Conservation (phyloP, 257 asterid genomes). For the Lavandula angustifolia region DNA sequence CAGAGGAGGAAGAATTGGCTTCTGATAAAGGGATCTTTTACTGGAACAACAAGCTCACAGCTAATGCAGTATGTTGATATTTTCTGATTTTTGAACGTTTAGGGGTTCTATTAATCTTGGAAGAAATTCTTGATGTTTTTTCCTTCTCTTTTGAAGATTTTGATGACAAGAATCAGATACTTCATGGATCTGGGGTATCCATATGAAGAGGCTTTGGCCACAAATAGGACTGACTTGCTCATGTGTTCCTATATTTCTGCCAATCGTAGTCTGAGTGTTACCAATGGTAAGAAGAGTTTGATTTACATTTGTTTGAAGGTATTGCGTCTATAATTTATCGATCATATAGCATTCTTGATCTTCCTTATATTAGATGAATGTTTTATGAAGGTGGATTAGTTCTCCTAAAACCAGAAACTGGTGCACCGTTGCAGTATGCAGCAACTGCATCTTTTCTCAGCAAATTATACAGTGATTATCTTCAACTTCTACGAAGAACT, state of each 20-base stretch:
- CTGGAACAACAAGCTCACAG: slow-evolving; percentile 62
- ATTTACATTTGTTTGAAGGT: background rate
- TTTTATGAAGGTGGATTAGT: slow-evolving; percentile 50
- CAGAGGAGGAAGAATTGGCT: slow-evolving; percentile 45
- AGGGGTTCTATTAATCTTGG: background rate
- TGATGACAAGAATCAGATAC: slow-evolving; percentile 52
- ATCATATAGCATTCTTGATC: background rate
- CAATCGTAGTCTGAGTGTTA: slow-evolving; percentile 32
- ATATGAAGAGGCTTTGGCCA: slow-evolving; percentile 49
- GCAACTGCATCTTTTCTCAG: slow-evolving; percentile 61
- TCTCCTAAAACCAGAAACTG: slow-evolving; percentile 43
- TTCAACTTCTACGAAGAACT: slow-evolving; percentile 40
- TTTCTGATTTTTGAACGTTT: background rate
- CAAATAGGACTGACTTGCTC: slow-evolving; percentile 53
- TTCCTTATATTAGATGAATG: background rate
- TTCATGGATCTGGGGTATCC: slow-evolving; percentile 62
- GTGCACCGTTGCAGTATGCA: slow-evolving; percentile 50
- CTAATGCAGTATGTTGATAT: slow-evolving; percentile 40
- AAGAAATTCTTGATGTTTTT: background rate
- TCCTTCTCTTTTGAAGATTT: no score
- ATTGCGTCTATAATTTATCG: background rate
- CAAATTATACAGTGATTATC: slow-evolving; percentile 61
- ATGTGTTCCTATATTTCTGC: slow-evolving; percentile 53
- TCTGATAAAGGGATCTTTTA: slow-evolving; percentile 46
- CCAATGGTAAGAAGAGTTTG: slow-evolving; percentile 39